phyloP scores from a whole-genome alignment of 306 rosid species.

The Vigna unguiculata region DNA sequence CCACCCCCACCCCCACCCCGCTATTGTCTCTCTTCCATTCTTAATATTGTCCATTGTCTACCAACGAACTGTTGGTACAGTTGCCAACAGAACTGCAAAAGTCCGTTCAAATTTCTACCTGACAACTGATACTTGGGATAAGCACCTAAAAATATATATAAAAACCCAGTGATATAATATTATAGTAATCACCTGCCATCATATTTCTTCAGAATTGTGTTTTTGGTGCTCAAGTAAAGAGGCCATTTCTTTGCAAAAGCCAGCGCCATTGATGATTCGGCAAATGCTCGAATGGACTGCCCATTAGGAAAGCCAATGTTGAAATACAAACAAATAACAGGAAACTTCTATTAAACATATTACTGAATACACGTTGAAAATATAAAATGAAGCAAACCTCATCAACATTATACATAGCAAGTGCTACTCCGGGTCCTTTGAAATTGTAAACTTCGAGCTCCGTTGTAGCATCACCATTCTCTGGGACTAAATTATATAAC shows the following conservation, averaged over 20 bases:
- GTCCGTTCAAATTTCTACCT: not conserved
- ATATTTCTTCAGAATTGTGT: slow-evolving; percentile 92
- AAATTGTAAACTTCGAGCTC: slow-evolving; percentile 87
- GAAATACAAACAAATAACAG: slow-evolving; percentile 8
- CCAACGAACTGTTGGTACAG: not conserved
- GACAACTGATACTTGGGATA: not conserved
- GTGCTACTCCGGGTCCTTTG: slow-evolving; percentile 94
- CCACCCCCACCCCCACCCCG: no score
- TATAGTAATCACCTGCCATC: slow-evolving; percentile 85
- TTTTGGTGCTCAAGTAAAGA: slow-evolving; percentile 93
- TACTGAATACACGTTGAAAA: slow-evolving; percentile 15
- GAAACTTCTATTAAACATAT: slow-evolving; percentile 19
- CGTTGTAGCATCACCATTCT: slow-evolving; percentile 65
- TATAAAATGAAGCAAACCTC: slow-evolving; percentile 65
- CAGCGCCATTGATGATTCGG: slow-evolving; percentile 86
- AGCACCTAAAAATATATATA: slow-evolving; percentile 19
- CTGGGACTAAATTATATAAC: slow-evolving; percentile 69
- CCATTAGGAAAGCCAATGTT: slow-evolving; percentile 32
- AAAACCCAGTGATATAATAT: slow-evolving; percentile 22
- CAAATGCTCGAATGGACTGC: slow-evolving; percentile 93
- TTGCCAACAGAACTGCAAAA: not conserved
- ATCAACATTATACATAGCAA: slow-evolving; percentile 93
- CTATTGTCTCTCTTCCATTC: not conserved
- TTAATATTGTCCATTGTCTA: not conserved
- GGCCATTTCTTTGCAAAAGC: slow-evolving; percentile 96